Evolutionary conservation across 257 asterid species (phyloP), one percentile per base, ranked within the genome.

Genomic region (Nicotiana tabacum): DNA sequence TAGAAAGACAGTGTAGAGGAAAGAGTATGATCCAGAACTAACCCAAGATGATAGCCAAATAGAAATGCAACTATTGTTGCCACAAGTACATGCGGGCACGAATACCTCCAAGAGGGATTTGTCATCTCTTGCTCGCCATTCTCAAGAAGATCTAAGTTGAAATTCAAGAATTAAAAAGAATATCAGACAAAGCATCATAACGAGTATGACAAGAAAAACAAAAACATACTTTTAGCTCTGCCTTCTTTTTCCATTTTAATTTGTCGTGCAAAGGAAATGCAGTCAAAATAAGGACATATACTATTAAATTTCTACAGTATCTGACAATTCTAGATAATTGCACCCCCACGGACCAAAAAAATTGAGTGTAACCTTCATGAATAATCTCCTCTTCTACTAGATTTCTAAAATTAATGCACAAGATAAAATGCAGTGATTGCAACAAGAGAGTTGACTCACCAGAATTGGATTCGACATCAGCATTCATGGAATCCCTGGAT

Each of bases 31-130:
- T 61, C 27, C 84, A 84, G 76, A 85, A 88, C 98, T 57, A 80
- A 96, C 99, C 98, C 99, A 43, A 96, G 92, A 89, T 96, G 99
- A 89, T 96, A 96, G 87, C 99, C 99, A 85, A 91, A 94, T 85
- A 96, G 89, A 86, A 96, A 93, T 65, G 97, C 85, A 82, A 92
- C 97, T 37, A 90, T 78, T 48, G 96, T 90, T 68, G 98, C 99
- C 53, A 86, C 96, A 27, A 96, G 90, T 68, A 93, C 99, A 81
- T 96, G 96, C 6, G 98, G 98, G 11, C 93, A 85, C 70, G 98
- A 96, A 60, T 80, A 91, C 89, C 91, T 94, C 99, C 99, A 96
- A 18, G 96, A 91, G 69, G 98, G 98, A 86, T 16, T 87, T 82
- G 90, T 78, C 69, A 86, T 70, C 77, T 90, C 92, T 84, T 85